These are phyloP conservation scores for Phytophthora sp. DNA, from an alignment of 352 stramenopile genomes.

Conservation along the genomic window DNA sequence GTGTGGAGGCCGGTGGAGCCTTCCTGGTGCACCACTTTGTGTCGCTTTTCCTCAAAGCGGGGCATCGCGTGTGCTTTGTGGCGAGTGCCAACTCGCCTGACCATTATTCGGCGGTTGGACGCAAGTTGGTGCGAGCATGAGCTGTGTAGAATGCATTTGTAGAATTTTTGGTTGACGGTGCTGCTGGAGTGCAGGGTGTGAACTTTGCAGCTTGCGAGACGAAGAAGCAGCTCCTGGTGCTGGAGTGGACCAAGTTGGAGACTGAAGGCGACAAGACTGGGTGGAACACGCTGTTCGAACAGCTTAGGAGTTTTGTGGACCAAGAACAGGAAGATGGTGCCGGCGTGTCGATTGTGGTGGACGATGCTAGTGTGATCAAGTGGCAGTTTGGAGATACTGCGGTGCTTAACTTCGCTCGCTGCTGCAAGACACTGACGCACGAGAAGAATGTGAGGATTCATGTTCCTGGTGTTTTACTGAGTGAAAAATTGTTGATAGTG, in stretches of 20 bases:
- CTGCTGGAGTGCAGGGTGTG: conserved; percentile 40
- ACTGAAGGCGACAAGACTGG: not conserved
- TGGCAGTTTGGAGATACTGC: conserved; percentile 52
- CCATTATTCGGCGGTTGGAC: conserved; percentile 66
- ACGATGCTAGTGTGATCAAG: conserved; percentile 69
- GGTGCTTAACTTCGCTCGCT: conserved; percentile 64
- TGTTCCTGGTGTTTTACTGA: not conserved
- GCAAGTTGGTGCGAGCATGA: conserved; percentile 58
- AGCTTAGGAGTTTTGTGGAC: conserved; percentile 22
- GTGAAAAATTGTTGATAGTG: not conserved
- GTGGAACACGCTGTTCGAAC: conserved; percentile 40
- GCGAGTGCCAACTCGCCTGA: conserved; percentile 52
- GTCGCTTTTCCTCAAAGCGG: conserved; percentile 73
- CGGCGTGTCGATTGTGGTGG: conserved; percentile 60
- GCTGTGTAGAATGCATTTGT: too few species aligned
- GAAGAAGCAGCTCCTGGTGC: conserved; percentile 43
- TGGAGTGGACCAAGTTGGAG: conserved; percentile 45
- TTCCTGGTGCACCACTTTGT: conserved; percentile 82
- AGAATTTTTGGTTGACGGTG: not conserved
- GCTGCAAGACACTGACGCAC: conserved; percentile 66
- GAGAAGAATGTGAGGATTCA: conserved; percentile 48
- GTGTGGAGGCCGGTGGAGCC: conserved; percentile 51
- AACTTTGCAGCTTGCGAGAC: conserved; percentile 47
- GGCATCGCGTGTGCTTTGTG: conserved; percentile 71
- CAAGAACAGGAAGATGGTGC: not conserved